Evolutionary conservation across 805 yeast species (phyloP).

Genomic region (Millerozyma miso): DNA sequence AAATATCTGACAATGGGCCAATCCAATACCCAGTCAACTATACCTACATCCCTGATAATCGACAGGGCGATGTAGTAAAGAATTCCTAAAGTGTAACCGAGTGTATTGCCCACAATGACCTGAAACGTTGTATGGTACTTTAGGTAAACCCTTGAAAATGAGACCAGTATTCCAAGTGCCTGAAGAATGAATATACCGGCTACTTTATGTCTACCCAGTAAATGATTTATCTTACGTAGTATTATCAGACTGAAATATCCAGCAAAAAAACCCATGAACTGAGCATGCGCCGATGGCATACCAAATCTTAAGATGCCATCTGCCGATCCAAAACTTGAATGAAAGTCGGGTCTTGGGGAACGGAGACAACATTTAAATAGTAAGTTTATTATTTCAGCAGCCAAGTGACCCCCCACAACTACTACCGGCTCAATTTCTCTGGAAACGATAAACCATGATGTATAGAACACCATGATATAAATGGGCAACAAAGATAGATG

Average conservation of each 20-base stretch:
- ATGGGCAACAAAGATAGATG: slow-evolving; percentile 80
- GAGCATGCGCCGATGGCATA: slow-evolving; percentile 97
- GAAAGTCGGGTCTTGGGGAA: slow-evolving; percentile 71
- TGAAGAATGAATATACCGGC: slow-evolving; percentile 25
- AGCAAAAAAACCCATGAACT: slow-evolving; percentile 87
- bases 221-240: slow-evolving; percentile 37
- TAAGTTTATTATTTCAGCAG: slow-evolving; percentile 70
- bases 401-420: slow-evolving; percentile 80
- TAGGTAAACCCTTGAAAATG: slow-evolving; percentile 70
- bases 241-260: slow-evolving; percentile 47
- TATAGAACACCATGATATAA: slow-evolving; percentile 67
- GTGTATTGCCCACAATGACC: slow-evolving; percentile 63
- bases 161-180: slow-evolving; percentile 40
- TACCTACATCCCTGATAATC: slow-evolving; percentile 60
- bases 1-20: slow-evolving; percentile 52
- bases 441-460: slow-evolving; percentile 77
- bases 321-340: slow-evolving; percentile 40
- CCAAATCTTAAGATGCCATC: slow-evolving; percentile 66
- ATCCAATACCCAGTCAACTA: slow-evolving; percentile 59
- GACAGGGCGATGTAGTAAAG: slow-evolving; percentile 51
- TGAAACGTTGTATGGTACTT: slow-evolving; percentile 73
- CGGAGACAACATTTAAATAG: slow-evolving; percentile 58
- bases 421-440: slow-evolving; percentile 84
- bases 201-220: slow-evolving; percentile 22
- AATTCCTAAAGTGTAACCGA: slow-evolving; percentile 61